Conservation (phyloP, 805 yeast genomes). For the Kluyveromyces dobzhanskii region DNA sequence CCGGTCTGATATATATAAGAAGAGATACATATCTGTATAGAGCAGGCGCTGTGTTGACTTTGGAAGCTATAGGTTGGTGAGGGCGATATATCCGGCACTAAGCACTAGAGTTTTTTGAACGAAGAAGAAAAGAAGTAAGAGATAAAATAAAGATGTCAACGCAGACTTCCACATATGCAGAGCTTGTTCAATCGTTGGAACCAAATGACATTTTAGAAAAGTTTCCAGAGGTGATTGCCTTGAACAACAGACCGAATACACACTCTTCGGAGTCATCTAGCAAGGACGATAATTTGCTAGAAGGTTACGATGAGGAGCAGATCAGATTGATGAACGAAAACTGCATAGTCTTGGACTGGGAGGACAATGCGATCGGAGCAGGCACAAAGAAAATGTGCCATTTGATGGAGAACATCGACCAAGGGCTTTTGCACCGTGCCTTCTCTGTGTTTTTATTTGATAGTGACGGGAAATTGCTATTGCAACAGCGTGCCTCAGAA, state of each 20-base stretch:
- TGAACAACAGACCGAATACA: conserved; percentile 52
- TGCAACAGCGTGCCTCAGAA: conserved; percentile 94
- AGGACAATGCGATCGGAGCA: conserved; percentile 84
- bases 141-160: neutral
- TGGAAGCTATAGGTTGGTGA: too few relatives aligned
- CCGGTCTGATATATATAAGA: too few relatives aligned
- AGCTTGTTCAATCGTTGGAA: conserved; percentile 45
- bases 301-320: conserved; percentile 90
- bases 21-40: too few relatives aligned
- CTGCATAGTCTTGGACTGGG: conserved; percentile 84
- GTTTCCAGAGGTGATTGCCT: conserved; percentile 64
- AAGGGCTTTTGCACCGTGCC: conserved; percentile 88
- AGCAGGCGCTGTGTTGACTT: too few relatives aligned
- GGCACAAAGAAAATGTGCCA: conserved; percentile 90
- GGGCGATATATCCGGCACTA: too few relatives aligned
- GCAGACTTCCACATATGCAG: conserved; percentile 32
- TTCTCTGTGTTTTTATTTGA: conserved; percentile 92
- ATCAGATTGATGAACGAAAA: conserved; percentile 92
- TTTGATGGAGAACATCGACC: conserved; percentile 76
- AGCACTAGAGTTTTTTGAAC: too few relatives aligned
- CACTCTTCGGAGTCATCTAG: conserved; percentile 30
- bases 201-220: conserved; percentile 42
- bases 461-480: conserved; percentile 60
- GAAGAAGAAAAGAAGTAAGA: too few relatives aligned
- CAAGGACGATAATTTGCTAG: conserved; percentile 43